These are phyloP conservation scores for Pichia sp. DNA, from an alignment of 1,139 yeast species.

Conservation along the genomic window DNA sequence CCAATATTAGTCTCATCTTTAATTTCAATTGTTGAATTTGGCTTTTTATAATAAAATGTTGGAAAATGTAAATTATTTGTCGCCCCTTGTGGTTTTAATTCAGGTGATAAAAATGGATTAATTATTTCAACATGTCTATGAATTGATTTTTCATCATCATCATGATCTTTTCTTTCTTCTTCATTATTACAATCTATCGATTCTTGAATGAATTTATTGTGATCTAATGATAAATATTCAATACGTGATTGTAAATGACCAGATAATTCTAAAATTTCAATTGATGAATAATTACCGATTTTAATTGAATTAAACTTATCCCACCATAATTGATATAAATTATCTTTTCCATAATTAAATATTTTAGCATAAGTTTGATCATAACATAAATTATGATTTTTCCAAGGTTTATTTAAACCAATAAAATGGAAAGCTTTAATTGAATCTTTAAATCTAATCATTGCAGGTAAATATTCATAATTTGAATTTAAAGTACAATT, in stretches of 20 bases:
- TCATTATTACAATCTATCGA: background rate
- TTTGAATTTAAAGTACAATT: conserved; percentile 73
- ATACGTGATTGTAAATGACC: conserved; percentile 21
- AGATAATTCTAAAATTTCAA: conserved; percentile 17
- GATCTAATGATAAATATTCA: background rate
- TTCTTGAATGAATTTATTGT: background rate
- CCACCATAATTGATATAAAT: conserved; percentile 37
- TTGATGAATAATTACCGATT: conserved; percentile 3
- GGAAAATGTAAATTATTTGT: conserved; percentile 14
- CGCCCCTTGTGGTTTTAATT: background rate
- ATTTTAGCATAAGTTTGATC: conserved; percentile 14
- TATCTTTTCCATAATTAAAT: conserved; percentile 14
- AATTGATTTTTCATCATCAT: background rate
- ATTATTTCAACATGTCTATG: conserved; percentile 1
- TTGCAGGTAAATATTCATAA: conserved; percentile 82
- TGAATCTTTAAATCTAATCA: conserved; percentile 46
- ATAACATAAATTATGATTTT: conserved; percentile 10
- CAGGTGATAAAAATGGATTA: conserved; percentile 8
- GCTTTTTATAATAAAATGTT: conserved; percentile 17
- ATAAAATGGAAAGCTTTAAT: conserved; percentile 74
- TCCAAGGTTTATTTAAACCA: conserved; percentile 83
- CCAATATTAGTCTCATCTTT: conserved; percentile 27
- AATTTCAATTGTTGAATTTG: conserved; percentile 7
- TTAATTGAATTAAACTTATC: conserved; percentile 26
- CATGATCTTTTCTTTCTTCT: background rate